Evolutionary conservation across 176 grass and related monocot genomes (phyloP).

Genomic region (Ensete ventricosum): DNA sequence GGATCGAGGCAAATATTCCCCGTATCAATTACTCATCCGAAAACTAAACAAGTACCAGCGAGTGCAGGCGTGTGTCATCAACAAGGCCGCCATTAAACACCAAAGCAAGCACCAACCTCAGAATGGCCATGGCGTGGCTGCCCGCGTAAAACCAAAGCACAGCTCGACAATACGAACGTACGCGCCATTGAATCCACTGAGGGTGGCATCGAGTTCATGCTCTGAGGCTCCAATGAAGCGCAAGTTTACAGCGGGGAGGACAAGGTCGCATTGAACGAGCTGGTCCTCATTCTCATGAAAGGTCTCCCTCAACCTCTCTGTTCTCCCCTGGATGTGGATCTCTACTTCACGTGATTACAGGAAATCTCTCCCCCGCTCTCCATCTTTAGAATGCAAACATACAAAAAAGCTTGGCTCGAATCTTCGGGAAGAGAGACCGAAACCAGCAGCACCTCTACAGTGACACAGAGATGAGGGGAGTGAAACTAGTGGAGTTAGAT

Average conservation of each 20-base stretch:
- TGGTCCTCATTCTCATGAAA: slow-evolving; percentile 26
- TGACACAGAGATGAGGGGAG: too few species aligned
- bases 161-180: too few species aligned
- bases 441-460: too few species aligned
- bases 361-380: not conserved
- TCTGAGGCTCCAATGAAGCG: not conserved
- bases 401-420: not conserved
- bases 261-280: slow-evolving; percentile 1
- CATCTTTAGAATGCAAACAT: not conserved
- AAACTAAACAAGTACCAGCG: too few species aligned
- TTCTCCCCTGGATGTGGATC: not conserved
- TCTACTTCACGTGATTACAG: slow-evolving; percentile 14
- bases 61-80: too few species aligned
- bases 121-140: too few species aligned
- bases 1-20: too few species aligned
- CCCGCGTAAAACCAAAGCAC: not conserved
- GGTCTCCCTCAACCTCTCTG: slow-evolving; percentile 7
- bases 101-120: too few species aligned
- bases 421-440: slow-evolving; percentile 18
- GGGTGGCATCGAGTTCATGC: not conserved
- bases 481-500: too few species aligned
- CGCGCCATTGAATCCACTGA: not conserved
- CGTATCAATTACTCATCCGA: too few species aligned
- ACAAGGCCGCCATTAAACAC: too few species aligned
- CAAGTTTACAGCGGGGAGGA: not conserved